phyloP scores from a whole-genome alignment of 2,329 filamentous ascomycete species.

The Fusarium sp. region DNA sequence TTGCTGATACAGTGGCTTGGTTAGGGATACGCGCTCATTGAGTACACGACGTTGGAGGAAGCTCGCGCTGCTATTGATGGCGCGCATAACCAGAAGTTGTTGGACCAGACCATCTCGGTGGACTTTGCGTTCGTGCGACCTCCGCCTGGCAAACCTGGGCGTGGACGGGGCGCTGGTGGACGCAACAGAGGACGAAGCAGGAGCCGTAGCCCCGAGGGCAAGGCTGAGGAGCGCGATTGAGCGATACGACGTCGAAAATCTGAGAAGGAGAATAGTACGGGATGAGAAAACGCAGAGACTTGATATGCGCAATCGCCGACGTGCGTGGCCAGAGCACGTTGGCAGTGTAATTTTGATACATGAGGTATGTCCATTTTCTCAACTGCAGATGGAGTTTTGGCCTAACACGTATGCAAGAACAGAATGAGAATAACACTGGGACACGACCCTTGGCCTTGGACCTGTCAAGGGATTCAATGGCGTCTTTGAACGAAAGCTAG shows the following conservation, averaged over 20 bases:
- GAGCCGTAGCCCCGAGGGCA: slow-evolving; percentile 58
- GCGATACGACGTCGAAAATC: not conserved
- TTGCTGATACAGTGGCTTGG: not conserved
- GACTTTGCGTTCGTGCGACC: slow-evolving; percentile 89
- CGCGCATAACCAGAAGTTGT: slow-evolving; percentile 78
- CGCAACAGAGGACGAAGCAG: slow-evolving; percentile 58
- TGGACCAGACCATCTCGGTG: slow-evolving; percentile 82
- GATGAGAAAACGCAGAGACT: not conserved
- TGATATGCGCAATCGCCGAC: slow-evolving; percentile 32
- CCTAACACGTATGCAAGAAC: slow-evolving; percentile 7
- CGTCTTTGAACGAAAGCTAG: not conserved
- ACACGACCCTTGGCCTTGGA: not conserved
- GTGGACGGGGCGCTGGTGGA: slow-evolving; percentile 51
- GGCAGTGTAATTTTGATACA: slow-evolving; percentile 41
- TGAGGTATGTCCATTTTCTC: slow-evolving; percentile 41
- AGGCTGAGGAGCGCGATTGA: slow-evolving; percentile 49
- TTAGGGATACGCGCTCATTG: slow-evolving; percentile 85
- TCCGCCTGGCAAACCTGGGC: slow-evolving; percentile 64
- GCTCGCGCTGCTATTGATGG: slow-evolving; percentile 84
- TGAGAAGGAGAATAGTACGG: not conserved
- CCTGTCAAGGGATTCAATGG: not conserved
- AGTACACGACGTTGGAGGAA: slow-evolving; percentile 82
- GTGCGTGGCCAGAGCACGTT: slow-evolving; percentile 41
- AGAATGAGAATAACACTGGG: slow-evolving; percentile 9
- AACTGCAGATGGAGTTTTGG: too few relatives aligned